A percentile compares a stretch with the other conserved stretches of the same genome.
phyloP scores from a whole-genome alignment of 2,329 filamentous ascomycete species.

The Cytospora piceae region DNA sequence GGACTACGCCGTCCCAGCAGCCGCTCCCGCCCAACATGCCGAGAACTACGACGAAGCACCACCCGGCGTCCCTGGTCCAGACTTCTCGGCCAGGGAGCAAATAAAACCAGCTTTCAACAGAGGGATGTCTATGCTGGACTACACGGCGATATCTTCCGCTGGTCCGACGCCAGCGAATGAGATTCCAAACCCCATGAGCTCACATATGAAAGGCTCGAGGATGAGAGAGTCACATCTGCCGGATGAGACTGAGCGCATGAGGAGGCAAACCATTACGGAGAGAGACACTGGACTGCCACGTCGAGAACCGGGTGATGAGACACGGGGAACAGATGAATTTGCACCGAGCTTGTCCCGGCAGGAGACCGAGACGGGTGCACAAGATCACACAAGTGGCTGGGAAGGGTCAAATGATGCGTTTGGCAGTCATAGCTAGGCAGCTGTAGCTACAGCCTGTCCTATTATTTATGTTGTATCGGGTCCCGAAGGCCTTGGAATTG shows the following conservation, averaged over 20 bases:
- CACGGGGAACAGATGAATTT: conserved; percentile 9
- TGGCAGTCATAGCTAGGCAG: conserved; percentile 3
- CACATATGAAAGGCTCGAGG: conserved; percentile 14
- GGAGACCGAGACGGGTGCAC: conserved; percentile 9
- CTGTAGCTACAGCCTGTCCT: neutral
- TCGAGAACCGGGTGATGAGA: conserved; percentile 9
- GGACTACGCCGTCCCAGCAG: neutral
- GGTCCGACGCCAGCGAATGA: conserved; percentile 24
- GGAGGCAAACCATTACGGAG: conserved; percentile 12
- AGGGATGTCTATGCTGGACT: conserved; percentile 24
- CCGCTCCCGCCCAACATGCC: neutral
- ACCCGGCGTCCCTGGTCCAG: conserved; percentile 18
- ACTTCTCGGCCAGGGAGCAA: conserved; percentile 11
- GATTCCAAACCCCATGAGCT: conserved; percentile 11
- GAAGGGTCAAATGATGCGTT: neutral
- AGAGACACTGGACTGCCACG: conserved; percentile 9
- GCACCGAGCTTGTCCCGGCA: conserved; percentile 6
- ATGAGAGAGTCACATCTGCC: conserved; percentile 27
- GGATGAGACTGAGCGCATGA: conserved; percentile 8
- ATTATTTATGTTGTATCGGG: neutral
- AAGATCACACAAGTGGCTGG: neutral
- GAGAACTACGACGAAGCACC: conserved; percentile 25
- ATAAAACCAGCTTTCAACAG: conserved; percentile 25
- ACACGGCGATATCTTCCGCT: conserved; percentile 24
- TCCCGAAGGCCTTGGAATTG: neutral